These are phyloP conservation scores for Pachyrhizus erosus DNA, from an alignment of 306 rosid species.

Conservation along the genomic window DNA sequence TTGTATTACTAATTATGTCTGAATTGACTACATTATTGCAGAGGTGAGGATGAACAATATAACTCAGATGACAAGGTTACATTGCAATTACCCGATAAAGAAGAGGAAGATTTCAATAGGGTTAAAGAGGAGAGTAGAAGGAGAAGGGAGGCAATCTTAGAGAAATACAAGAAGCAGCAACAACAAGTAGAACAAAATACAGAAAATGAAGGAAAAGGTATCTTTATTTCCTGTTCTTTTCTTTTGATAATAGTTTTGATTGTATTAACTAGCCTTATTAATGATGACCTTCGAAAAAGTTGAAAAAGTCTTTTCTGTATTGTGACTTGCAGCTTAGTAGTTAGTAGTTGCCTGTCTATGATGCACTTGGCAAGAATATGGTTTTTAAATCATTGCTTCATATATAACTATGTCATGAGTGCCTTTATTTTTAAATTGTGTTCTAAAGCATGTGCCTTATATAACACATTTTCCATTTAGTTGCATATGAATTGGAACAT, in stretches of 20 bases:
- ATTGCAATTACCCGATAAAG: slow-evolving; percentile 73
- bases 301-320: not conserved
- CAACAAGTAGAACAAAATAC: slow-evolving; percentile 50
- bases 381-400: not conserved
- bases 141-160: slow-evolving; percentile 87
- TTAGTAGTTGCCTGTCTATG: not conserved
- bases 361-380: not conserved
- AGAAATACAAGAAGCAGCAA: slow-evolving; percentile 74
- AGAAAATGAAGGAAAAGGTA: slow-evolving; percentile 56
- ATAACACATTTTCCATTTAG: not conserved
- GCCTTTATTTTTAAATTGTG: not conserved
- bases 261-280: not conserved
- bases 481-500: not conserved
- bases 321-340: not conserved
- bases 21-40: slow-evolving; percentile 41
- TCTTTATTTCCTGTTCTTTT: slow-evolving; percentile 5
- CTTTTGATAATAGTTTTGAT: not conserved
- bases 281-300: not conserved
- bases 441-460: not conserved
- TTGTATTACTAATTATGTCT: not conserved
- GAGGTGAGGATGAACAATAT: slow-evolving; percentile 71
- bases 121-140: slow-evolving; percentile 95
- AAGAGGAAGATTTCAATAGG: slow-evolving; percentile 87
- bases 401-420: not conserved
- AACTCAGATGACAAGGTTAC: slow-evolving; percentile 65